Evolutionary conservation across 2,329 filamentous ascomycete species (phyloP), one percentile per base, ranked within the genome.

Genomic region (Sporothrix humicola): DNA sequence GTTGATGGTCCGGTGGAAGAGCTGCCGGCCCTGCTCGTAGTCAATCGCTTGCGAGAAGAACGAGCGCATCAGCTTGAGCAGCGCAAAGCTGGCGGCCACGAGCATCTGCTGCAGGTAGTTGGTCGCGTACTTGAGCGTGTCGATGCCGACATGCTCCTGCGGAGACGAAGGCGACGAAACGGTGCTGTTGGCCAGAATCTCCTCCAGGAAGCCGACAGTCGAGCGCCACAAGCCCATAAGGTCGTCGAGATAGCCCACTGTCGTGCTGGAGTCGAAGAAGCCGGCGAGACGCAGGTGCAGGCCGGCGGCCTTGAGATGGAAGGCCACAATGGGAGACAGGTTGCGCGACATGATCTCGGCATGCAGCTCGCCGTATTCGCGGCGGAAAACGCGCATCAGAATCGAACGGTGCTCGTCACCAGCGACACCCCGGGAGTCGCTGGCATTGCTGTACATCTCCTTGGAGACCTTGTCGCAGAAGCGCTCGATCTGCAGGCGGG

Each of bases 101-200:
- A 94, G 89, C 91, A 95, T 95, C 81, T 95, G 93, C 79, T 94
- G 90, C 71, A 95, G 89, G 81, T 95, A 95, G 79, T 92, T 93
- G 76, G 89, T 91, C 37, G 90, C 88, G 78, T 92, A 91, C 69
- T 87, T 87, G 42, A 94, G 83, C 69, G 91, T 86, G 68, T 86
- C 85, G 8, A 88, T 85, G 71, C 82, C 82, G 50, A 81, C 83
- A 66, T 82, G 81, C 46, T 86, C 84, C 54, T 82, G 82, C 2
- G 84, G 82, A 12, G 84, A 85, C 2, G 82, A 83, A 0, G 80
- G 79, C 20, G 78, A 78, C 37, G 77, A 78, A 13, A 82, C 82
- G 75, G 87, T 86, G 68, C 86, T 83, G 50, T 87, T 85, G 76
- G 87, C 86, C 72, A 90, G 81, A 10, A 92, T 84, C 73, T 89